Evolutionary conservation across 257 asterid genomes (phyloP).

Genomic region (Agastache rugosa): DNA sequence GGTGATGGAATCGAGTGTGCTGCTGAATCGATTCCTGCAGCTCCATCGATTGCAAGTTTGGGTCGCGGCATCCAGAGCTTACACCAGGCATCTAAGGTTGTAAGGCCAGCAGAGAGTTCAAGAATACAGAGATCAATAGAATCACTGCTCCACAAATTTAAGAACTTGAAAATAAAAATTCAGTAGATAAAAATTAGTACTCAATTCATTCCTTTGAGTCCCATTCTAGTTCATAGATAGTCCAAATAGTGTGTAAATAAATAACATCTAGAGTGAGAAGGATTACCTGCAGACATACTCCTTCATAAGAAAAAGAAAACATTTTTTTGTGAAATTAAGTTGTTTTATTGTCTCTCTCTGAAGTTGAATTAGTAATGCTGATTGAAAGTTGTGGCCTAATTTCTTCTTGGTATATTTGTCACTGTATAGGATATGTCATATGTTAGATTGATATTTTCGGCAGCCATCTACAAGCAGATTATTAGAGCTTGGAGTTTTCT

Average conservation of each 20-base stretch:
- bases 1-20: slow-evolving; percentile 97
- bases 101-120: slow-evolving; percentile 63
- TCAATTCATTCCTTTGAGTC: no score
- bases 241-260: slow-evolving; percentile 36
- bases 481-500: no score
- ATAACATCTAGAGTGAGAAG: slow-evolving; percentile 25
- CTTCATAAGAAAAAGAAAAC: slow-evolving; percentile 1
- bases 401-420: background rate
- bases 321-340: no score
- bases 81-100: slow-evolving; percentile 70
- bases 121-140: slow-evolving; percentile 72
- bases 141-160: slow-evolving; percentile 63
- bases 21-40: slow-evolving; percentile 81
- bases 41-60: slow-evolving; percentile 88
- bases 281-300: slow-evolving; percentile 1
- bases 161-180: slow-evolving; percentile 55
- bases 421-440: background rate
- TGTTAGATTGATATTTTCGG: background rate
- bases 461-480: no score
- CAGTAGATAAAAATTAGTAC: slow-evolving; percentile 24
- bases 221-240: background rate
- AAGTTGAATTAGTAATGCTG: background rate
- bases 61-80: slow-evolving; percentile 87
- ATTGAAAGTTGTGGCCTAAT: background rate
- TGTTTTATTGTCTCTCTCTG: background rate